A percentile compares a stretch with the other conserved stretches of the same genome.
phyloP scores from a whole-genome alignment of 805 yeast genomes.

The Nakazawaea wickerhamii region DNA sequence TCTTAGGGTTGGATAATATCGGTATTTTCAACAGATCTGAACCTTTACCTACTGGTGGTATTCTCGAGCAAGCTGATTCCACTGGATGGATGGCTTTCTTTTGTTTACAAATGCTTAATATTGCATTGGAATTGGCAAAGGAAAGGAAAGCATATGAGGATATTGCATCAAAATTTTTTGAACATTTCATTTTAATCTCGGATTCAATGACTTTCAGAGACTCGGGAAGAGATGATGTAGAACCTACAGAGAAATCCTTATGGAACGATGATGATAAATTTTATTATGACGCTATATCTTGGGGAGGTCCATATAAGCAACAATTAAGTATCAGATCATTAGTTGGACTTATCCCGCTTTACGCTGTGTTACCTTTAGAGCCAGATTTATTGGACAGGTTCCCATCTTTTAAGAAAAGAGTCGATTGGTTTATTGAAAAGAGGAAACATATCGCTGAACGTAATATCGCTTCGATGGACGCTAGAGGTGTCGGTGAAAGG shows the following conservation, averaged over 20 bases:
- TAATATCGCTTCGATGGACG: conserved; percentile 79
- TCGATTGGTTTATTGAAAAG: conserved; percentile 78
- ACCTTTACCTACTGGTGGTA: conserved; percentile 89
- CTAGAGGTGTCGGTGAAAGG: conserved; percentile 77
- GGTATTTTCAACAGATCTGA: conserved; percentile 91
- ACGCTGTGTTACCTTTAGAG: conserved; percentile 84
- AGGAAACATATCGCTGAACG: conserved; percentile 65
- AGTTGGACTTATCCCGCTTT: conserved; percentile 87
- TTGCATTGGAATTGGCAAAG: conserved; percentile 85
- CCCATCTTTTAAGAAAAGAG: conserved; percentile 77
- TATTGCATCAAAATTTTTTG: conserved; percentile 90
- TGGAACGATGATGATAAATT: conserved; percentile 91
- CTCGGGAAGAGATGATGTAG: conserved; percentile 34
- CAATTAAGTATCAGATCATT: conserved; percentile 81
- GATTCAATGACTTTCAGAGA: conserved; percentile 82
- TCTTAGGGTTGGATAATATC: conserved; percentile 86
- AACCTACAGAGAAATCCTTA: conserved; percentile 52
- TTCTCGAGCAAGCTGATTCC: conserved; percentile 87
- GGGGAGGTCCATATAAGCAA: conserved; percentile 64
- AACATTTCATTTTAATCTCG: conserved; percentile 84
- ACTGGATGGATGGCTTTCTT: conserved; percentile 98
- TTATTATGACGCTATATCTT: conserved; percentile 84
- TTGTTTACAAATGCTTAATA: conserved; percentile 84
- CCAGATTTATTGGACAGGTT: conserved; percentile 73
- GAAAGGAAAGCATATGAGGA: conserved; percentile 84